Percentiles rank a stretch among this genome's conserved stretches.
These are phyloP conservation scores for Phytophthora cryptogea DNA, from an alignment of 352 stramenopile species.

Conservation along the genomic window DNA sequence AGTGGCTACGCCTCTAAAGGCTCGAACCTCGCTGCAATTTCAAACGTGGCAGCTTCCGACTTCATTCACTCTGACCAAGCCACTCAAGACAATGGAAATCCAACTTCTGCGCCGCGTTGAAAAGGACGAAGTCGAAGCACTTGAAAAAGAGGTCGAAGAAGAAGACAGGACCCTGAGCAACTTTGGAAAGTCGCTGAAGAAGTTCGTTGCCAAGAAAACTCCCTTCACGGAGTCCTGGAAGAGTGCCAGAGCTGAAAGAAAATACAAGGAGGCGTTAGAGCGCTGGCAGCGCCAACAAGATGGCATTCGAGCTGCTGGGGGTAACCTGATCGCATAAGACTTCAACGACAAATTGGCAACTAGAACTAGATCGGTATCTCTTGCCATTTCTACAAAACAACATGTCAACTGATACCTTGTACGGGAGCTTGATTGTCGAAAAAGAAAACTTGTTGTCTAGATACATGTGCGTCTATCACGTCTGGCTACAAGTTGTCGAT, in stretches of 20 bases:
- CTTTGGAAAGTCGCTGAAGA: not conserved
- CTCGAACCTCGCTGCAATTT: not conserved
- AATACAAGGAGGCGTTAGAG: too few species aligned
- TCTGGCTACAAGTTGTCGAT: not conserved
- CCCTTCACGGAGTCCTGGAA: not conserved
- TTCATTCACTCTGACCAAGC: too few species aligned
- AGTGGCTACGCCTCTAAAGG: not conserved
- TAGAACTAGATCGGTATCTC: too few species aligned
- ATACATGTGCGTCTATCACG: slow-evolving; percentile 9
- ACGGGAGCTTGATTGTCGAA: slow-evolving; percentile 1
- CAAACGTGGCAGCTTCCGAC: not conserved
- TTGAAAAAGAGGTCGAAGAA: not conserved
- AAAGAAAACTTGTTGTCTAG: slow-evolving; percentile 11
- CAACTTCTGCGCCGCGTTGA: not conserved
- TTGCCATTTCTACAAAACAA: too few species aligned
- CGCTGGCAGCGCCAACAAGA: too few species aligned
- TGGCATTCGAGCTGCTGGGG: too few species aligned
- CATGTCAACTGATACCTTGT: not conserved
- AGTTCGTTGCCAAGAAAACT: not conserved
- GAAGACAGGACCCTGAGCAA: not conserved
- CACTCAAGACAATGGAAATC: not conserved
- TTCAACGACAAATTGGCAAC: too few species aligned
- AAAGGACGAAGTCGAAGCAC: not conserved
- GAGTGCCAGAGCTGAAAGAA: too few species aligned
- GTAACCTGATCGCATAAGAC: too few species aligned